These are phyloP conservation scores for Amborella trichopoda DNA, from an alignment of 164 flowering plant species.

Conservation along the genomic window DNA sequence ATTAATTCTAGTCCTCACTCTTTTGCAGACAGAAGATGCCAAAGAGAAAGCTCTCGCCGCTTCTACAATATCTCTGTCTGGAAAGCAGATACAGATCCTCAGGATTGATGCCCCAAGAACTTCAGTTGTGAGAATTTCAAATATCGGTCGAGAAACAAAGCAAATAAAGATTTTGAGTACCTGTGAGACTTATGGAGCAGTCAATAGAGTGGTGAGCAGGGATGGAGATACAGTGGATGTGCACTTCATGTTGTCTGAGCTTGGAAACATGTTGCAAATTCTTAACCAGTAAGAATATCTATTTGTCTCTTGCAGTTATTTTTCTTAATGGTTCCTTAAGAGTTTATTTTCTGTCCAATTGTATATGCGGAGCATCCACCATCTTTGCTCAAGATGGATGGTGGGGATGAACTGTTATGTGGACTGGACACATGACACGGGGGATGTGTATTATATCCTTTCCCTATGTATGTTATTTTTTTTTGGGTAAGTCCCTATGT, in stretches of 20 bases:
- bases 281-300: conserved; percentile 23
- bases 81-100: conserved; percentile 13
- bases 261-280: conserved; percentile 35
- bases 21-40: conserved; percentile 33
- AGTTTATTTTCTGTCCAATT: not conserved
- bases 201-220: conserved; percentile 4
- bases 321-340: not conserved
- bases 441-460: too few relatives aligned
- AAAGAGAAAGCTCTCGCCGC: conserved; percentile 31
- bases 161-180: not conserved
- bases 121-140: conserved; percentile 32
- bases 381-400: not conserved
- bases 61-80: conserved; percentile 15
- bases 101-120: conserved; percentile 38
- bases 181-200: conserved; percentile 9
- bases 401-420: not conserved
- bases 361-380: not conserved
- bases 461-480: too few relatives aligned
- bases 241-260: conserved; percentile 19
- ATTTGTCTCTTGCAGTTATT: not conserved
- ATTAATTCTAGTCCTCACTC: too few relatives aligned
- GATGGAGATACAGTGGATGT: conserved; percentile 10
- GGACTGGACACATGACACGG: too few relatives aligned
- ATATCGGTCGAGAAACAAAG: not conserved
- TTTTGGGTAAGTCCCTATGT: too few relatives aligned